phyloP scores from a whole-genome alignment of 805 yeast genomes.

The Saccharomycopsis javanensis region DNA sequence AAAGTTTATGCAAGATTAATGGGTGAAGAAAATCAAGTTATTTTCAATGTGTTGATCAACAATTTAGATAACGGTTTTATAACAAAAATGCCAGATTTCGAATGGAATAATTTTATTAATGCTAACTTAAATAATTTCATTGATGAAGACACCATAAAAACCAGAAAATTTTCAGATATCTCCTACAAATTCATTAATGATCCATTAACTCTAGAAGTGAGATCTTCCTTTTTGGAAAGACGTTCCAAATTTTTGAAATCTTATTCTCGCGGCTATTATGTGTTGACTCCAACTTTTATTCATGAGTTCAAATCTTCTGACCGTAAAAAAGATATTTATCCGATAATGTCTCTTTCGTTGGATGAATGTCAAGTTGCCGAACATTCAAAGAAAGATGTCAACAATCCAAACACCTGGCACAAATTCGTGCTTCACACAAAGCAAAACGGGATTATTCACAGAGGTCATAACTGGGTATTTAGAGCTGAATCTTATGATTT shows the following conservation, averaged over 20 bases:
- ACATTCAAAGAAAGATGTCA: slow-evolving; percentile 65
- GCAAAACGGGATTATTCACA: slow-evolving; percentile 61
- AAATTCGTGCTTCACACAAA: slow-evolving; percentile 77
- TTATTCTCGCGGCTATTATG: slow-evolving; percentile 87
- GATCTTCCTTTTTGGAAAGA: slow-evolving; percentile 78
- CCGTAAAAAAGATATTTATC: slow-evolving; percentile 69
- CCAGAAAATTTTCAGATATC: slow-evolving; percentile 53
- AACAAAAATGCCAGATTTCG: slow-evolving; percentile 67
- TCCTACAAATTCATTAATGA: slow-evolving; percentile 60
- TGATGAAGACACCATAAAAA: slow-evolving; percentile 44
- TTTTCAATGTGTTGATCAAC: slow-evolving; percentile 56
- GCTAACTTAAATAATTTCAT: slow-evolving; percentile 63
- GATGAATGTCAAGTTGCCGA: slow-evolving; percentile 77
- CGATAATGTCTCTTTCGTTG: slow-evolving; percentile 72
- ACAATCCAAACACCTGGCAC: slow-evolving; percentile 41
- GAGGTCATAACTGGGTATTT: slow-evolving; percentile 93
- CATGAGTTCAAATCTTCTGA: slow-evolving; percentile 87
- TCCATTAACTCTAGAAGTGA: slow-evolving; percentile 55
- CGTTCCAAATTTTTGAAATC: slow-evolving; percentile 85
- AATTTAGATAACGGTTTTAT: slow-evolving; percentile 61
- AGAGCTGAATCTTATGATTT: slow-evolving; percentile 72
- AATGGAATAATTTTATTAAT: slow-evolving; percentile 75
- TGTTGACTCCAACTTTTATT: slow-evolving; percentile 74
- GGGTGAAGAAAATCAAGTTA: slow-evolving; percentile 64
- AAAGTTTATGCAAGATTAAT: slow-evolving; percentile 60